Base-by-base conservation (phyloP, 176 grass and related monocot genomes). In the Alloteropsis semialata region DNA sequence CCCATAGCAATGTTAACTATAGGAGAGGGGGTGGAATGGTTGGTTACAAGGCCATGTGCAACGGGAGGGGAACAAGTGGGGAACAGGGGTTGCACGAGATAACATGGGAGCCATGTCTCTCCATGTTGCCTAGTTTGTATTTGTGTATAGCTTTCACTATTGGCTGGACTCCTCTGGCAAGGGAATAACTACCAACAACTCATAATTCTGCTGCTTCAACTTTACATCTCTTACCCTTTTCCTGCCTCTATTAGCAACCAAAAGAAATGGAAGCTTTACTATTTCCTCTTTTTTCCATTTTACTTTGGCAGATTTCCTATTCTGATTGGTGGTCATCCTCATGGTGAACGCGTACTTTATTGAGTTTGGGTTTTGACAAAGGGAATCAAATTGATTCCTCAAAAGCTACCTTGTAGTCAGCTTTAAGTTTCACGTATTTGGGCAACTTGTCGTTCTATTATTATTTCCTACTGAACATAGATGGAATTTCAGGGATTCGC, bases 1-100 rank as follows among this genome's bases (percentile, higher is more conserved):
- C 86, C 86, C 84, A 82, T 89, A 59, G 87, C 74, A 87, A 66
- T 89, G 71, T 87, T 84, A 86, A 87, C 75, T 68, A 76, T 81
- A n/a, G 51, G 51, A 72, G 73, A 48, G 79, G 55, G 77, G 67
- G 61, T 70, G 65, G 78, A 76, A 84, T 58, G 74, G 80, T 69
- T 87, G 80, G 84, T 75, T 84, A 86, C 85, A 86, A 86, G 77
- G 80, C 86, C 90, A 96, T 96, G 93, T 93, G 93, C 85, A 89
- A 92, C 87, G 86, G 84, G 75, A 88, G 78, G 85, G 82, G 63
- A 74, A 74, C 82, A 86, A 90, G 88, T 90, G 93, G 93, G 85
- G 93, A 92, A 92, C 90, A 92, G 85, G 80, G 90, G 65, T 86
- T 88, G 84, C 82, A 90, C 76, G 88, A 80, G 87, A 92, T 94